Base-by-base conservation (phyloP, 805 yeast species). In the Metschnikowia aberdeeniae region DNA sequence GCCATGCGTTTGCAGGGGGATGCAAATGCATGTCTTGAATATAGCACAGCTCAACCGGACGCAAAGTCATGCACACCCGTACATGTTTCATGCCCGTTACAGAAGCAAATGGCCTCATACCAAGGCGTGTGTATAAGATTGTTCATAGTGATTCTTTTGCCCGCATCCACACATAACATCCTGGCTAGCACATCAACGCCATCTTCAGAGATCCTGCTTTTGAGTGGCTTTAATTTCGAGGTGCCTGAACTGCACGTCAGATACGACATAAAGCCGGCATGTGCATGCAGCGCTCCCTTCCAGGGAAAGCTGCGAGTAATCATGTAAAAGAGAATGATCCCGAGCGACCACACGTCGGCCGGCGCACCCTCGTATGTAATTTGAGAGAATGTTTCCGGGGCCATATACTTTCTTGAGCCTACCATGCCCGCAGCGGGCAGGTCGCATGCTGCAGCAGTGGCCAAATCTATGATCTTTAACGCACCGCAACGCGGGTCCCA, bases 331-430 rank as follows among this genome's bases (percentile, higher is more conserved):
- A 73, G 52, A 1, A 77, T 58, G 3, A 76, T 63, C 2, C 79
- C 82, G 14, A 76, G 48, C 0, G 80, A 68, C 83, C 83, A 78
- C 9, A 75, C 54, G 50, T 78, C 82, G 9, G 67, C 63, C 19
- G 58, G 56, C 37, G 53, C 59, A 0, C 78, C 75, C 43, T 70
- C 64, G 51, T 78, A 78, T 8, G 50, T 51, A 6, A 76, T 53
- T 11, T 36, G 37, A 6, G 56, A 44, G 29, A 63, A 62, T 13
- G 71, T 66, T 56, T 78, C 83, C 0, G 83, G 82, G 0, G 82
- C 78, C 19, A 64, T 63, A 50, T 67, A 74, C 11, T 55, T 51
- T 12, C 62, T 66, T 0, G 80, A 70, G 0, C 83, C 83, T 2
- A 73, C 79, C 11, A 76, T 52, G 2, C 83, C 82, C 26, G 63